Percentiles rank a stretch among this genome's conserved stretches.
Evolutionary conservation across 495 filamentous ascomycete species (phyloP).

Genomic region (Xylaria flabelliformis): DNA sequence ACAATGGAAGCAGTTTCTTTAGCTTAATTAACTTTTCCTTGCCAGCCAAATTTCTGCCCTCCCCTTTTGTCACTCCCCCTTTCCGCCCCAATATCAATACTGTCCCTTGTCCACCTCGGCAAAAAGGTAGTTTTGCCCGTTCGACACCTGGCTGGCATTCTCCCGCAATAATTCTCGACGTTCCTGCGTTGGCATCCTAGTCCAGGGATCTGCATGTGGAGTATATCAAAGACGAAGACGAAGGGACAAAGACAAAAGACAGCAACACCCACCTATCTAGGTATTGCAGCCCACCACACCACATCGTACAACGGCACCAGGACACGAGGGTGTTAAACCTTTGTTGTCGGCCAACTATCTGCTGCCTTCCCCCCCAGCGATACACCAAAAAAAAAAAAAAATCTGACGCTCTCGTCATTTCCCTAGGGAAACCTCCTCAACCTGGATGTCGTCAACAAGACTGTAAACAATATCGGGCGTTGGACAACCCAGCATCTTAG

Average conservation of each 20-base stretch:
- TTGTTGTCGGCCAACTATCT: constrained; percentile 17
- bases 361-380: not conserved
- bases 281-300: not conserved
- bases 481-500: not conserved
- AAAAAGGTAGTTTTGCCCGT: constrained; percentile 2
- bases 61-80: constrained; percentile 3
- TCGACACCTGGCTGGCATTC: constrained; percentile 22
- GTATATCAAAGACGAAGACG: constrained; percentile 12
- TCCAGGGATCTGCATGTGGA: constrained; percentile 12
- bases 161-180: constrained; percentile 4
- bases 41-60: constrained; percentile 19
- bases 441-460: constrained; percentile 16
- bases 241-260: constrained; percentile 18
- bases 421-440: not conserved
- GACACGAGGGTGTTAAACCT: not conserved
- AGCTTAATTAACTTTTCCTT: constrained; percentile 15
- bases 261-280: not conserved
- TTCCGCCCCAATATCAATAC: not conserved
- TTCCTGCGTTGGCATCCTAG: constrained; percentile 10
- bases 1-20: constrained; percentile 9
- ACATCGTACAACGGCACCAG: not conserved
- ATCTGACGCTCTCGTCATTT: not conserved
- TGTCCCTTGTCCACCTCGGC: not conserved
- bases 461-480: not conserved
- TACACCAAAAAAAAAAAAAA: not conserved